Conservation (phyloP, 805 yeast species). For the Schwanniomyces vanrijiae region DNA sequence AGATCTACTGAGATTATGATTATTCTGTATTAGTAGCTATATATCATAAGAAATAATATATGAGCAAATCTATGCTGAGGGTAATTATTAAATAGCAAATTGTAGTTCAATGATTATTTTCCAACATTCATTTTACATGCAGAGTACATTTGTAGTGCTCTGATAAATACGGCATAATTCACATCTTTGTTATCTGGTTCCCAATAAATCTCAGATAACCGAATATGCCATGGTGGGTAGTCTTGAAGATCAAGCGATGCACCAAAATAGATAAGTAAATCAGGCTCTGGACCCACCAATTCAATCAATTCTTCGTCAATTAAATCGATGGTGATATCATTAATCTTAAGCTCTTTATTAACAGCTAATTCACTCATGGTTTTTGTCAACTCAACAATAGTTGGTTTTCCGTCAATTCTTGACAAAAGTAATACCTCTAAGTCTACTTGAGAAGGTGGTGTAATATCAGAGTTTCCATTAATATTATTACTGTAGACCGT, state of each 20-base stretch:
- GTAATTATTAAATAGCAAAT: not conserved
- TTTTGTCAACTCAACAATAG: conserved; percentile 83
- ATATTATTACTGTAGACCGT: conserved; percentile 40
- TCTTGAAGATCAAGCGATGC: conserved; percentile 90
- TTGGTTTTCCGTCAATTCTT: conserved; percentile 81
- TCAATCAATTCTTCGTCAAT: conserved; percentile 73
- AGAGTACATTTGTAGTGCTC: conserved; percentile 75
- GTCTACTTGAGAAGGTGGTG: conserved; percentile 37
- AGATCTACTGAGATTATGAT: not conserved
- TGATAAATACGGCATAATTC: conserved; percentile 76
- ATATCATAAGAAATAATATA: not conserved
- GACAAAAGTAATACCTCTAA: conserved; percentile 69
- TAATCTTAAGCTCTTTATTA: conserved; percentile 55
- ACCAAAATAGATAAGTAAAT: conserved; percentile 77
- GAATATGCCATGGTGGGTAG: conserved; percentile 96
- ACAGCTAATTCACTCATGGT: conserved; percentile 78
- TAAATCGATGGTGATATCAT: conserved; percentile 71
- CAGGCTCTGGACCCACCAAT: conserved; percentile 91
- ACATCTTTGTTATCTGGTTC: conserved; percentile 83
- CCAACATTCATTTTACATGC: conserved; percentile 88
- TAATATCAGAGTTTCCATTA: conserved; percentile 26
- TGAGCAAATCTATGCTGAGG: not conserved
- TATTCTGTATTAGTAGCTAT: not conserved
- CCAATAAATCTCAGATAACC: conserved; percentile 89
- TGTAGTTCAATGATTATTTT: conserved; percentile 43